Percentiles rank a stretch among this genome's conserved stretches.
These are phyloP conservation scores for Mycena haematopus DNA, from an alignment of 768 basidiomycete genomes.

Conservation along the genomic window DNA sequence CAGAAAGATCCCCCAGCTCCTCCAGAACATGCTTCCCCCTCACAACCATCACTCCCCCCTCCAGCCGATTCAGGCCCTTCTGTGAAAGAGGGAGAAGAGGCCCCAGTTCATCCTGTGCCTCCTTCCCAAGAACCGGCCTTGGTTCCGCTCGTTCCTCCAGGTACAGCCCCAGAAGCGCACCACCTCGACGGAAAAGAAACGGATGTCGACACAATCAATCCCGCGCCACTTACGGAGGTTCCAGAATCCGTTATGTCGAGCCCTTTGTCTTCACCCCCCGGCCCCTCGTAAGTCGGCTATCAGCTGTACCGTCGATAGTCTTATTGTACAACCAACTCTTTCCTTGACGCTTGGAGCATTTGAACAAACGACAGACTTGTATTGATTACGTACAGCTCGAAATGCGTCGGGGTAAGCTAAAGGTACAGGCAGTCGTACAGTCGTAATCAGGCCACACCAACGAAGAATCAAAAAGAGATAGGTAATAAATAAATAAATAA, in stretches of 20 bases:
- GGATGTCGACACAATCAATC: slow-evolving; percentile 6
- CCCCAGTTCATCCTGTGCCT: slow-evolving; percentile 7
- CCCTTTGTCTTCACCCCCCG: slow-evolving; percentile 1
- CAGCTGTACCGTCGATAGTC: neutral
- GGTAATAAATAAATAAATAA: slow-evolving; percentile 42
- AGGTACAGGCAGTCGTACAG: slow-evolving; percentile 31
- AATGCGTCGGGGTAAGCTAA: slow-evolving; percentile 22
- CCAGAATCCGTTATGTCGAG: slow-evolving; percentile 12
- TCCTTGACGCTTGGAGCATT: neutral
- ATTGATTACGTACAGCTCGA: slow-evolving; percentile 25
- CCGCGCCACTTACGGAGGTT: slow-evolving; percentile 15
- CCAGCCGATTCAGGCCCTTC: slow-evolving; percentile 17
- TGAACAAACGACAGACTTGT: neutral
- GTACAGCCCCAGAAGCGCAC: slow-evolving; percentile 15
- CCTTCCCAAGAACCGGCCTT: slow-evolving; percentile 13
- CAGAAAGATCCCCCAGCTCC: slow-evolving; percentile 23
- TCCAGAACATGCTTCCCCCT: slow-evolving; percentile 9
- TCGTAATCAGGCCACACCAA: slow-evolving; percentile 22
- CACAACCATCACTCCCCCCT: slow-evolving; percentile 15
- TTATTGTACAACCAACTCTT: neutral
- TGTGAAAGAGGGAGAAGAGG: slow-evolving; percentile 12
- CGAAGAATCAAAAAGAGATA: slow-evolving; percentile 37
- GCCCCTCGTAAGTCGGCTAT: slow-evolving; percentile 20
- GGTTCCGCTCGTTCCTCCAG: slow-evolving; percentile 21
- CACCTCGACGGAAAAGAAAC: slow-evolving; percentile 11